Evolutionary conservation across 192 early-diverging fungal genomes (phyloP).

Genomic region (Coemansia sp.): DNA sequence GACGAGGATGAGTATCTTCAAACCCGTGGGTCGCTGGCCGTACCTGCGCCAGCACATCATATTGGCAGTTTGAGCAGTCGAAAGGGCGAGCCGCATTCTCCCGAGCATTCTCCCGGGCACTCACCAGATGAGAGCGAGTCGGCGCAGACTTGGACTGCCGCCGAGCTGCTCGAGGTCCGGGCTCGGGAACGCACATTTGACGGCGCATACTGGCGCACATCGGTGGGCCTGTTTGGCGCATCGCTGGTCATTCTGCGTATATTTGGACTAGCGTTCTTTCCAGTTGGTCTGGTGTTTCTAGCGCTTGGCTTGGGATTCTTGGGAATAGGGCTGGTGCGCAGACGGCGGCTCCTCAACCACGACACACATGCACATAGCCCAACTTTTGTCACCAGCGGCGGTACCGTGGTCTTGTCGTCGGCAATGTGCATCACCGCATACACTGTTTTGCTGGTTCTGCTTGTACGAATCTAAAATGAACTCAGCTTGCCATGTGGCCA

Average conservation of each 20-base stretch:
- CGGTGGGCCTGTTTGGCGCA: constrained; percentile 50
- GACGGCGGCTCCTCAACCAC: constrained; percentile 26
- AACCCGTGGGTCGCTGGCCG: background rate
- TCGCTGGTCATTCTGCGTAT: constrained; percentile 47
- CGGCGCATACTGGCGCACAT: constrained; percentile 54
- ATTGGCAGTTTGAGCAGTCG: background rate
- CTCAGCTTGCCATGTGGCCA: too few species aligned
- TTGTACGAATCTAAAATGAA: constrained; percentile 27
- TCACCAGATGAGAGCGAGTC: constrained; percentile 11
- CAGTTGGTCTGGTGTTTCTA: constrained; percentile 50
- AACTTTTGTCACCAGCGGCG: constrained; percentile 38
- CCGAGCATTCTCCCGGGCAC: background rate
- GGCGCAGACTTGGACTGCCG: constrained; percentile 42
- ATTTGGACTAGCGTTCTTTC: constrained; percentile 46
- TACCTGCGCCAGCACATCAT: constrained; percentile 4
- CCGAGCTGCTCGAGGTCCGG: constrained; percentile 51
- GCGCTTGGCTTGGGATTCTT: constrained; percentile 44
- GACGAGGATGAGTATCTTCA: background rate
- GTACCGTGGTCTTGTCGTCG: constrained; percentile 34
- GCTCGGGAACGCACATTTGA: constrained; percentile 55
- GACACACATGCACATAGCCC: constrained; percentile 37
- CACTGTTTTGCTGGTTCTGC: constrained; percentile 35
- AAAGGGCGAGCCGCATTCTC: constrained; percentile 6
- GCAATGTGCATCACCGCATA: constrained; percentile 46
- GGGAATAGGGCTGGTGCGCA: constrained; percentile 45